These are phyloP conservation scores for Phytopythium helicoides DNA, from an alignment of 352 stramenopile species.

Conservation along the genomic window DNA sequence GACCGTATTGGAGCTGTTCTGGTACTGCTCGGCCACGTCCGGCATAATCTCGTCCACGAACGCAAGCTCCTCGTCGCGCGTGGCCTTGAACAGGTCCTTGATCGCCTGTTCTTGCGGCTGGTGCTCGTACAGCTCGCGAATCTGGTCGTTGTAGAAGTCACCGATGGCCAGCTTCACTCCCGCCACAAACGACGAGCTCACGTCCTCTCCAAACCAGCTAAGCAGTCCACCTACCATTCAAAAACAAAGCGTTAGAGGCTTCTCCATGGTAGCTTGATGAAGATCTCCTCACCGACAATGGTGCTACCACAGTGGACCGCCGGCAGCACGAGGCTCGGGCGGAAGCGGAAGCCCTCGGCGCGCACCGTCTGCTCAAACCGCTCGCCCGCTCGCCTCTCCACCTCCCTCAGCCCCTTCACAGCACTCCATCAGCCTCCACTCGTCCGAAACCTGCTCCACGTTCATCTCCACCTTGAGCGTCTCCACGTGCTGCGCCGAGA, in stretches of 20 bases:
- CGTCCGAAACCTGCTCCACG: background rate
- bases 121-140: conserved; percentile 78
- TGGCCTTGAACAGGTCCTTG: conserved; percentile 79
- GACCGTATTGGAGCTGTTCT: conserved; percentile 35
- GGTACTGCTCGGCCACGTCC: conserved; percentile 36
- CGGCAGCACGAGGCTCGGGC: conserved; percentile 62
- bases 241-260: background rate
- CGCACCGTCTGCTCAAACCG: conserved; percentile 46
- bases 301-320: conserved; percentile 50
- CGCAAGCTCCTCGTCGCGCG: conserved; percentile 71
- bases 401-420: conserved; percentile 40
- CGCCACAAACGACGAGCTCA: conserved; percentile 65
- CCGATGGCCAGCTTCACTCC: conserved; percentile 77
- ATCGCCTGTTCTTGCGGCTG: conserved; percentile 52
- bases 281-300: conserved; percentile 34
- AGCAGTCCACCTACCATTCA: conserved; percentile 37
- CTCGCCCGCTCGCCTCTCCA: conserved; percentile 44
- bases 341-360: conserved; percentile 52
- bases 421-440: background rate
- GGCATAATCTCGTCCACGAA: conserved; percentile 63
- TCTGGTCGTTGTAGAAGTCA: conserved; percentile 90
- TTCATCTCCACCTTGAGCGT: conserved; percentile 40
- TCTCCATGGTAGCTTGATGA: background rate
- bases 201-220: conserved; percentile 47
- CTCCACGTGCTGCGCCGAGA: conserved; percentile 30